These are phyloP conservation scores for Hymenoscyphus linearis DNA, from an alignment of 2,329 filamentous ascomycete genomes.

Conservation along the genomic window DNA sequence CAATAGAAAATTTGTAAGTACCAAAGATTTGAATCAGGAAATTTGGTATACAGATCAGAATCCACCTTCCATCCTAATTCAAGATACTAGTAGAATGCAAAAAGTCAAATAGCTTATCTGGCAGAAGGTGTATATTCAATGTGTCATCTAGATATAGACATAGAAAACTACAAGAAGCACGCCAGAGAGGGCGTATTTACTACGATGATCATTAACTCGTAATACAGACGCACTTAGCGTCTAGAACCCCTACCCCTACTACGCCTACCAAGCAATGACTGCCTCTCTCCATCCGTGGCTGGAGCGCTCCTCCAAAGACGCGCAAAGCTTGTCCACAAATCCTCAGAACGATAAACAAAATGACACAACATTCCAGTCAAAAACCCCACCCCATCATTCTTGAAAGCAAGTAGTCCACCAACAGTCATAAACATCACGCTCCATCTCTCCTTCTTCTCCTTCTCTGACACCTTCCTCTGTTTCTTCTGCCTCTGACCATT, in stretches of 20 bases:
- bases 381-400: conserved; percentile 87
- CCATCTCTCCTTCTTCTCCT: conserved; percentile 71
- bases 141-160: too few relatives aligned
- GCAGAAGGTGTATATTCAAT: too few relatives aligned
- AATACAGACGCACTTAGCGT: background rate
- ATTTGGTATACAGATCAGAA: too few relatives aligned
- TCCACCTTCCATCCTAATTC: too few relatives aligned
- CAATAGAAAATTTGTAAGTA: too few relatives aligned
- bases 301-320: background rate
- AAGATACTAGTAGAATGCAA: too few relatives aligned
- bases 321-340: background rate
- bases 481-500: conserved; percentile 35
- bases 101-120: too few relatives aligned
- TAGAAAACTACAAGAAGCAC: too few relatives aligned
- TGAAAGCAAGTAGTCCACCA: conserved; percentile 75
- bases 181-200: too few relatives aligned
- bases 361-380: conserved; percentile 75
- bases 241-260: too few relatives aligned
- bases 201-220: background rate
- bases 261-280: background rate
- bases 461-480: conserved; percentile 53
- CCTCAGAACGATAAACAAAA: conserved; percentile 48
- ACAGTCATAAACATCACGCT: conserved; percentile 87
- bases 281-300: background rate
- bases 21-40: too few relatives aligned